phyloP scores from a whole-genome alignment of 352 stramenopile genomes.

The Phytophthora sp. region DNA sequence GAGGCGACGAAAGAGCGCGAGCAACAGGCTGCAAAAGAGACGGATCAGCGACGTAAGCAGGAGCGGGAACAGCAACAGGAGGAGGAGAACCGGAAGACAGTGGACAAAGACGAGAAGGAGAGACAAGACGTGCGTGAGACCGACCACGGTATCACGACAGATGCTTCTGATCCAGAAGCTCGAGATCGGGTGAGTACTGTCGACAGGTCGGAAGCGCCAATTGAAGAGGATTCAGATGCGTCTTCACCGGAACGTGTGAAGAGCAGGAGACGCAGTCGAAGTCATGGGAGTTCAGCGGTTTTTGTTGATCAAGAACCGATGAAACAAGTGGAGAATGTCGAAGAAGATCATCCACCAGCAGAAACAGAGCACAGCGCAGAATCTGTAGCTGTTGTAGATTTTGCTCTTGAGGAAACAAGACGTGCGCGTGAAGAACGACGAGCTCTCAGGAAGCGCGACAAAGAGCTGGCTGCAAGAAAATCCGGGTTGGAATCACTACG shows the following conservation, averaged over 20 bases:
- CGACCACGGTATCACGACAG: neutral
- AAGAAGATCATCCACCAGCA: conserved; percentile 6
- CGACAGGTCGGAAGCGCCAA: neutral
- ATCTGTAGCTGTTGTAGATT: neutral
- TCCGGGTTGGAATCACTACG: conserved; percentile 17
- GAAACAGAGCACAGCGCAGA: neutral
- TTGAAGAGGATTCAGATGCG: conserved; percentile 15
- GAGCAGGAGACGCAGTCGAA: conserved; percentile 22
- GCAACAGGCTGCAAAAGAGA: conserved; percentile 35
- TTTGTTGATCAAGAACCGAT: neutral
- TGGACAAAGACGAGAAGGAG: conserved; percentile 26
- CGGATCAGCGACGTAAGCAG: conserved; percentile 31
- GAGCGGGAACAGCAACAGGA: conserved; percentile 23
- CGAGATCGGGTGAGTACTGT: neutral
- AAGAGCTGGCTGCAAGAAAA: conserved; percentile 23
- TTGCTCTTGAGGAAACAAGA: conserved; percentile 25
- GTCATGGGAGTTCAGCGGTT: conserved; percentile 1
- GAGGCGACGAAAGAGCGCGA: conserved; percentile 32
- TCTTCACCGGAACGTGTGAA: conserved; percentile 14
- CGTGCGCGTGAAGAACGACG: conserved; percentile 26
- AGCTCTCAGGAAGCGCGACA: conserved; percentile 26
- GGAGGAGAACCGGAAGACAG: conserved; percentile 16
- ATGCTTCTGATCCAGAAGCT: neutral
- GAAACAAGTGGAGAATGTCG: conserved; percentile 2
- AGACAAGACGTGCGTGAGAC: conserved; percentile 8